Conservation (phyloP, 768 basidiomycete genomes). For the Podaxis sp. region DNA sequence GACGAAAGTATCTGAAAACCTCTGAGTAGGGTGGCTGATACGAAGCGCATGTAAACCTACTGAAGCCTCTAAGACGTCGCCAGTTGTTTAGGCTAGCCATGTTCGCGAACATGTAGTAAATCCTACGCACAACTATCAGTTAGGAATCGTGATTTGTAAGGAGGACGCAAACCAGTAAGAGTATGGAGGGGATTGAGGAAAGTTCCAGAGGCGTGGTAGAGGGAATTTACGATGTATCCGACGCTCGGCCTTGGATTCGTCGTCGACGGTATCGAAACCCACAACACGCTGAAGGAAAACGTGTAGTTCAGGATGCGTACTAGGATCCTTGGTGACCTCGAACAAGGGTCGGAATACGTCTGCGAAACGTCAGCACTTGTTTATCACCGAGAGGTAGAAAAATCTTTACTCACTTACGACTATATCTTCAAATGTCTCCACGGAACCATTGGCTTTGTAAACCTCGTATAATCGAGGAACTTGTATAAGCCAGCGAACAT, state of each 20-base stretch:
- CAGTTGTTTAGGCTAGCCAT: slow-evolving; percentile 94
- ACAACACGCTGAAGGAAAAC: slow-evolving; percentile 93
- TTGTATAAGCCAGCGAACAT: slow-evolving; percentile 97
- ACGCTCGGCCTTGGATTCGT: slow-evolving; percentile 92
- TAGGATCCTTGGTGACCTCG: slow-evolving; percentile 92
- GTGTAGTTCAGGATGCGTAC: slow-evolving; percentile 89
- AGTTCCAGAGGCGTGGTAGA: slow-evolving; percentile 87
- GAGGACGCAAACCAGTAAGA: slow-evolving; percentile 76
- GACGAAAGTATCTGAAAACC: slow-evolving; percentile 81
- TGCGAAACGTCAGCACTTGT: slow-evolving; percentile 26
- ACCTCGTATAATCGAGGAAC: slow-evolving; percentile 93
- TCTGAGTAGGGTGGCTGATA: slow-evolving; percentile 1
- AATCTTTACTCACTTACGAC: slow-evolving; percentile 65
- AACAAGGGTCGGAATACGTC: slow-evolving; percentile 93
- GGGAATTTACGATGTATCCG: slow-evolving; percentile 94
- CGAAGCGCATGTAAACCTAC: slow-evolving; percentile 42
- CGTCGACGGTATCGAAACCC: slow-evolving; percentile 98
- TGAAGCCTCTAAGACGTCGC: slow-evolving; percentile 86
- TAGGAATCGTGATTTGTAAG: neutral
- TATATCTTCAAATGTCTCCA: slow-evolving; percentile 88
- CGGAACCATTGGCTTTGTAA: slow-evolving; percentile 84
- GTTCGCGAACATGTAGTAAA: slow-evolving; percentile 98
- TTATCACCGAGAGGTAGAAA: neutral
- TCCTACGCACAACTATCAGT: slow-evolving; percentile 42
- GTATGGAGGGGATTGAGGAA: slow-evolving; percentile 87